Conservation (phyloP, 2,329 filamentous ascomycete species). For the Colletotrichum filicis region DNA sequence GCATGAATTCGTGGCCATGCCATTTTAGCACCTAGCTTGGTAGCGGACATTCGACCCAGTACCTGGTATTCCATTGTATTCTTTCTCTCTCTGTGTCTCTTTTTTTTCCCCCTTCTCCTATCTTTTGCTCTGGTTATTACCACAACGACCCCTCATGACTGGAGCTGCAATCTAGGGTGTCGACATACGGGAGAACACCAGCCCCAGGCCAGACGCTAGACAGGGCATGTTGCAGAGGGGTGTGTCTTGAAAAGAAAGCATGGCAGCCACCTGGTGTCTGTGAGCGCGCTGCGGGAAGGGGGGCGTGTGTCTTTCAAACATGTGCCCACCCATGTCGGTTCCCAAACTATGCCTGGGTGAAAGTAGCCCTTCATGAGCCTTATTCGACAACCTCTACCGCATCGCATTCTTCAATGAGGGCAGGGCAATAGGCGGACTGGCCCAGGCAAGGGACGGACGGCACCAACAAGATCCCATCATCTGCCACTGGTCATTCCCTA, state of each 20-base stretch:
- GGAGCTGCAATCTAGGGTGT: conserved; percentile 21
- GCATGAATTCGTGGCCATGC: conserved; percentile 59
- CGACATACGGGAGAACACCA: conserved; percentile 31
- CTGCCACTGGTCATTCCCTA: conserved; percentile 19
- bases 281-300: conserved; percentile 20
- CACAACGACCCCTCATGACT: conserved; percentile 20
- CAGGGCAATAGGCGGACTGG: conserved; percentile 29
- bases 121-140: neutral
- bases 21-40: conserved; percentile 47
- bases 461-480: conserved; percentile 31
- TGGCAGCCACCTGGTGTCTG: conserved; percentile 33
- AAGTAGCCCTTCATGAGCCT: conserved; percentile 34
- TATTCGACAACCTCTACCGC: conserved; percentile 34
- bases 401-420: conserved; percentile 36
- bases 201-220: conserved; percentile 26
- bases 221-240: conserved; percentile 20
- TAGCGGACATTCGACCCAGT: conserved; percentile 45
- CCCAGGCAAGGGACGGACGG: conserved; percentile 30
- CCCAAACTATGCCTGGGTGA: conserved; percentile 31
- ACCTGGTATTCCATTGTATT: conserved; percentile 41
- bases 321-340: conserved; percentile 34
- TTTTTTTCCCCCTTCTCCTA: neutral
- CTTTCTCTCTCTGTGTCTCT: conserved; percentile 17
- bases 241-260: conserved; percentile 32
- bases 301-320: conserved; percentile 35